A percentile compares a stretch with the other conserved stretches of the same genome.
Evolutionary conservation across 2,329 filamentous ascomycete genomes (phyloP).

Genomic region (Cladophialophora yegresii): DNA sequence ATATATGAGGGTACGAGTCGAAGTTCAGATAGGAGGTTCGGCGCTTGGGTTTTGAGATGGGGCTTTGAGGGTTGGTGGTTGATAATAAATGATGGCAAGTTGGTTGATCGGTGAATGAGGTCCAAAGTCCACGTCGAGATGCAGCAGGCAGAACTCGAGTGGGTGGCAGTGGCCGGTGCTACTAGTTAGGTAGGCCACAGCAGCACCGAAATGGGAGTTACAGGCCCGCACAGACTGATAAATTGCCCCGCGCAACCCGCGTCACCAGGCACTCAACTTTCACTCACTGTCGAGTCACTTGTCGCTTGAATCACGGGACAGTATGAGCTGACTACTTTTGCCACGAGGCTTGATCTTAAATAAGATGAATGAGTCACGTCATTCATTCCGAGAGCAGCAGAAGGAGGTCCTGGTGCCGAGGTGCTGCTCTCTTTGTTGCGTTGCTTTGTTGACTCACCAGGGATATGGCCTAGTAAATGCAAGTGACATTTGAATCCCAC

Average conservation of each 20-base stretch:
- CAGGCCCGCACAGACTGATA: slow-evolving; percentile 8
- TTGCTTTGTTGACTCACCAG: slow-evolving; percentile 9
- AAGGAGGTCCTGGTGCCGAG: not conserved
- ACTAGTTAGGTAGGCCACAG: not conserved
- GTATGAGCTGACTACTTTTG: slow-evolving; percentile 3
- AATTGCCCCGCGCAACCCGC: not conserved
- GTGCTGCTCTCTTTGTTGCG: slow-evolving; percentile 1
- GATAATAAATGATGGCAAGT: slow-evolving; percentile 31
- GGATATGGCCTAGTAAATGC: not conserved
- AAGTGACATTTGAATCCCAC: not conserved
- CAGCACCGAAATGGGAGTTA: slow-evolving; percentile 4
- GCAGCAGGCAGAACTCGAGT: slow-evolving; percentile 18
- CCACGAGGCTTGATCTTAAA: slow-evolving; percentile 17
- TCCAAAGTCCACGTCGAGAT: slow-evolving; percentile 15
- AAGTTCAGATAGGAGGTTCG: not conserved
- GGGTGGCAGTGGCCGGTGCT: slow-evolving; percentile 7
- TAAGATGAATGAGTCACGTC: slow-evolving; percentile 18
- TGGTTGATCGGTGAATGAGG: slow-evolving; percentile 33
- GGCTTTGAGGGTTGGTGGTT: slow-evolving; percentile 32
- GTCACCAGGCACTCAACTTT: slow-evolving; percentile 3
- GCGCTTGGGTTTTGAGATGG: slow-evolving; percentile 14
- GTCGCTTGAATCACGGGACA: slow-evolving; percentile 12
- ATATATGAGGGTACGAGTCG: slow-evolving; percentile 24
- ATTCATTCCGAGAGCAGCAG: slow-evolving; percentile 8
- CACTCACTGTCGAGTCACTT: not conserved